Base-by-base conservation (phyloP, 2,329 filamentous ascomycete species). In the Blastomyces silverae region DNA sequence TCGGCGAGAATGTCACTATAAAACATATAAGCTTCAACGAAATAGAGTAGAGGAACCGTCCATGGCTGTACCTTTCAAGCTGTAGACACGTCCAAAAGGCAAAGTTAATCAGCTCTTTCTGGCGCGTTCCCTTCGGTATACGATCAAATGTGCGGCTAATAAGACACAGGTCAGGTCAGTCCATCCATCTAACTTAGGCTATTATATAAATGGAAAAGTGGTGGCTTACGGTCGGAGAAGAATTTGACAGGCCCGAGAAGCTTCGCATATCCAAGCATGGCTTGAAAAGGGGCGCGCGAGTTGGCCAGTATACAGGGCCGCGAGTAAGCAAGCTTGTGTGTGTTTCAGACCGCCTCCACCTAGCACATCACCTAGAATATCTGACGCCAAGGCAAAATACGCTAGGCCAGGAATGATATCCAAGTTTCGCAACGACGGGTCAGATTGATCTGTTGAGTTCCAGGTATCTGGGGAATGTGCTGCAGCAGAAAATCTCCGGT, bases 71-170 rank as follows among this genome's bases (percentile, higher is more conserved):
- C 89, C 88, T 96, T 77, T 97, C 93, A 13, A 97, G 82, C 73
- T 97, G 93, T 67, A 97, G 80, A 73, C 91, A 96, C 8, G 92
- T 94, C 93, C 93, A 97, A 71, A 92, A 97, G 0, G 91, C 89
- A 70, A 95, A 83, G 17, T 89, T 81, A 46, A 89, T 81, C 64
- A 88, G 81, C 72, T 92, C 90, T 70, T 87, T 74, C 3, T 69
- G 53, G 6, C 69, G 66, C 1, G 34, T 52, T 50, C 72, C 71
- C 17, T 75, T 72, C 37, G 67, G 64, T 65, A 78, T 69, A 52
- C 68, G 64, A 28, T 72, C 69, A 64, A 77, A 78, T 15, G 77
- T 77, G 64, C 73, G 74, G 28, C 70, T 76, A 22, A 58, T 42
- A n/a, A n/a, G n/a, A n/a, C n/a, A n/a, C n/a, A n/a, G n/a, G n/a